These are phyloP conservation scores for Alternaria burnsii DNA, from an alignment of 2,329 filamentous ascomycete genomes.

Conservation along the genomic window DNA sequence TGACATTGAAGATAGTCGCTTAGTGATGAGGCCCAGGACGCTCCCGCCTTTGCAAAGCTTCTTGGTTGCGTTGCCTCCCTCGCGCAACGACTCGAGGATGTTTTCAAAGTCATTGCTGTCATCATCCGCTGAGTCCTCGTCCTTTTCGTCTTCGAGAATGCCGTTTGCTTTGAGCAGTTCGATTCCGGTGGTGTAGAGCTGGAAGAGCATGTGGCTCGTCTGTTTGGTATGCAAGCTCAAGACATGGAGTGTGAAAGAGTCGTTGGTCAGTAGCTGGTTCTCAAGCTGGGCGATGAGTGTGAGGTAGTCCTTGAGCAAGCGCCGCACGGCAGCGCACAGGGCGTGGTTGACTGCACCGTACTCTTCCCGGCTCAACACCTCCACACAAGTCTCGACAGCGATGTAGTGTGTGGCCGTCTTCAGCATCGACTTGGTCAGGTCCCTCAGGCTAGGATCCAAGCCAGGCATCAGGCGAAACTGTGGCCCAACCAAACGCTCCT, in stretches of 20 bases:
- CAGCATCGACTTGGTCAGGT: slow-evolving; percentile 87
- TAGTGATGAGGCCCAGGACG: slow-evolving; percentile 87
- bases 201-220: slow-evolving; percentile 88
- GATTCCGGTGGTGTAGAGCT: slow-evolving; percentile 79
- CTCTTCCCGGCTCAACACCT: slow-evolving; percentile 91
- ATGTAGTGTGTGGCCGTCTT: slow-evolving; percentile 94
- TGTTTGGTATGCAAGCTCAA: slow-evolving; percentile 91
- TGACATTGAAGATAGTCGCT: slow-evolving; percentile 85
- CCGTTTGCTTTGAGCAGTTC: slow-evolving; percentile 90
- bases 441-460: slow-evolving; percentile 88
- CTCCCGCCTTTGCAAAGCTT: slow-evolving; percentile 97
- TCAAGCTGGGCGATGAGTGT: slow-evolving; percentile 93
- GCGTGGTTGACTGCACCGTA: slow-evolving; percentile 96
- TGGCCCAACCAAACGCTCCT: slow-evolving; percentile 85
- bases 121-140: slow-evolving; percentile 71
- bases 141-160: slow-evolving; percentile 78
- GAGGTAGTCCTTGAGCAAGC: slow-evolving; percentile 90
- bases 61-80: slow-evolving; percentile 85
- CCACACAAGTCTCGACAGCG: slow-evolving; percentile 89
- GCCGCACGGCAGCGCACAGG: slow-evolving; percentile 92
- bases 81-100: slow-evolving; percentile 86
- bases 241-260: slow-evolving; percentile 89
- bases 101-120: slow-evolving; percentile 89
- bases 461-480: slow-evolving; percentile 80
- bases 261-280: slow-evolving; percentile 87